A percentile compares a stretch with the other conserved stretches of the same genome.
These are phyloP conservation scores for Fusarium chuoi DNA, from an alignment of 2,329 filamentous ascomycete genomes.

Conservation along the genomic window DNA sequence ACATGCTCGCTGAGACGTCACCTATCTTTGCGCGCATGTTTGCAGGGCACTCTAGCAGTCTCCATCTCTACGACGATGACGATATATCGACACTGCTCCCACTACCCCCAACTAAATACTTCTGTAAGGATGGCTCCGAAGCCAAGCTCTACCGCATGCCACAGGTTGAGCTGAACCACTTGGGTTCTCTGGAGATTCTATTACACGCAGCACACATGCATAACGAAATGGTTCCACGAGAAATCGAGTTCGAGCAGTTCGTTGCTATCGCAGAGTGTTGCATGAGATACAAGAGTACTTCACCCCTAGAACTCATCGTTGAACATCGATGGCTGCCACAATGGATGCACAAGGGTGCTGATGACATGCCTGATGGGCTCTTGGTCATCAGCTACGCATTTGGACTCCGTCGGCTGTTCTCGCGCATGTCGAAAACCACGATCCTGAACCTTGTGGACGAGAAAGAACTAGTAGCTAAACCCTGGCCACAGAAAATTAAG, in stretches of 20 bases:
- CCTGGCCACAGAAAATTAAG: slow-evolving; percentile 60
- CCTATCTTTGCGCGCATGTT: slow-evolving; percentile 64
- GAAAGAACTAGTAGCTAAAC: slow-evolving; percentile 54
- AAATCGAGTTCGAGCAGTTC: slow-evolving; percentile 60
- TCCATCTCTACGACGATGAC: slow-evolving; percentile 50
- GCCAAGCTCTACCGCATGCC: slow-evolving; percentile 64
- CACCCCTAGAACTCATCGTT: slow-evolving; percentile 60
- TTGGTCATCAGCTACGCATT: slow-evolving; percentile 65
- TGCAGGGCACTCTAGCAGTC: slow-evolving; percentile 44
- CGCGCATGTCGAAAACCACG: slow-evolving; percentile 59
- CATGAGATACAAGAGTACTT: slow-evolving; percentile 62
- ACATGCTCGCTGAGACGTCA: slow-evolving; percentile 61
- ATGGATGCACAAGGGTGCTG: slow-evolving; percentile 60
- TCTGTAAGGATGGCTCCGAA: slow-evolving; percentile 56
- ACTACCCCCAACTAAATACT: slow-evolving; percentile 49
- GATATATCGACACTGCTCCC: slow-evolving; percentile 51
- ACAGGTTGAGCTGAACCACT: slow-evolving; percentile 57
- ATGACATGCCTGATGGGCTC: slow-evolving; percentile 61
- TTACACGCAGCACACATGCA: slow-evolving; percentile 64
- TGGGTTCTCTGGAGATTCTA: slow-evolving; percentile 56
- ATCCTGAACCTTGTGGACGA: slow-evolving; percentile 59
- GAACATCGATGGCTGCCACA: slow-evolving; percentile 63
- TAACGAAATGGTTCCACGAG: slow-evolving; percentile 56
- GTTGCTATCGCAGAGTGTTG: slow-evolving; percentile 63
- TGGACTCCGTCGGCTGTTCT: slow-evolving; percentile 60